Percentiles rank a stretch among this genome's conserved stretches.
Evolutionary conservation across 2,329 filamentous ascomycete species (phyloP).

Genomic region (Cadophora malorum): DNA sequence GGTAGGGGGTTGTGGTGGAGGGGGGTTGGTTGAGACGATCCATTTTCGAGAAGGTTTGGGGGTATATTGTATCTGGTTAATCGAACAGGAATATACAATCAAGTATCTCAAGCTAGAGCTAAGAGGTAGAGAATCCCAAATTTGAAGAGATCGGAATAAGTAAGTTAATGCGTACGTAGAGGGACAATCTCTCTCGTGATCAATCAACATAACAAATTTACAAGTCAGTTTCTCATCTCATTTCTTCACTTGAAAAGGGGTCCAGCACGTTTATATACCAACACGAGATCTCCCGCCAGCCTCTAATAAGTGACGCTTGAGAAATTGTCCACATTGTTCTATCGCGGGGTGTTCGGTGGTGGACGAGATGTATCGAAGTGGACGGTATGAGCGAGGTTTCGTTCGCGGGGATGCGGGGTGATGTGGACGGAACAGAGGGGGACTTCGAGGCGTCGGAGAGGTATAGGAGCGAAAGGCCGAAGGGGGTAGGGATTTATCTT

Average conservation of each 20-base stretch:
- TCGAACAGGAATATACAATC: no score
- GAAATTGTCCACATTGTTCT: not conserved
- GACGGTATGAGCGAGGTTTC: no score
- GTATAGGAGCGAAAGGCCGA: not conserved
- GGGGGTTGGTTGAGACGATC: constrained; percentile 26
- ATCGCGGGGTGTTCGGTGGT: not conserved
- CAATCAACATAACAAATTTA: no score
- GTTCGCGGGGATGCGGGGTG: no score
- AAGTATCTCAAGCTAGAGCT: no score
- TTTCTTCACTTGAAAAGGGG: not conserved
- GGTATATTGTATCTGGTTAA: not conserved
- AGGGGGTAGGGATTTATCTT: not conserved
- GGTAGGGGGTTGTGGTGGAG: constrained; percentile 32
- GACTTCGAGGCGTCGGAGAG: no score
- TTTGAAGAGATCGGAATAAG: no score
- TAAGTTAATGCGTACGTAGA: no score
- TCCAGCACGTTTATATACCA: not conserved
- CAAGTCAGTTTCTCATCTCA: not conserved
- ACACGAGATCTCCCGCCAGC: not conserved
- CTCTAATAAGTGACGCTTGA: not conserved
- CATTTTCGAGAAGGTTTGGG: not conserved
- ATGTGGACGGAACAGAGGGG: no score
- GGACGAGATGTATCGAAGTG: not conserved
- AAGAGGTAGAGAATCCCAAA: no score
- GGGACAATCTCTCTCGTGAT: no score